A percentile compares a stretch with the other conserved stretches of the same genome.
These are phyloP conservation scores for Triticum dicoccoides DNA, from an alignment of 176 grass and related monocot species.

Conservation along the genomic window DNA sequence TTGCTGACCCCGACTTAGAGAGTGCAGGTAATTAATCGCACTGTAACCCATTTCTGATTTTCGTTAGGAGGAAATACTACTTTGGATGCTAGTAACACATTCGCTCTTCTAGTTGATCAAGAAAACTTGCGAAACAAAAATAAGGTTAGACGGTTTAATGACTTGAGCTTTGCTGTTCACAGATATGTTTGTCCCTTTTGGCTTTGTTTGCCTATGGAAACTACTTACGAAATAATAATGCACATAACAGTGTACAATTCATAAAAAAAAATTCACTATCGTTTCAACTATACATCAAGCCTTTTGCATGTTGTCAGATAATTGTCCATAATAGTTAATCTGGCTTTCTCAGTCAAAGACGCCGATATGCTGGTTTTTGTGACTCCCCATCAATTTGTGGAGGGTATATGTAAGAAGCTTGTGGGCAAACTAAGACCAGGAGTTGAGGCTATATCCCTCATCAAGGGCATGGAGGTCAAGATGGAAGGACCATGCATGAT, in stretches of 20 bases:
- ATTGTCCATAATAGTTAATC: neutral
- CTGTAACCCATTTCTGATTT: neutral
- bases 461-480: constrained; percentile 98
- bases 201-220: neutral
- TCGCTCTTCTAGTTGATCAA: neutral
- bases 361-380: constrained; percentile 93
- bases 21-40: constrained; percentile 61
- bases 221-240: neutral
- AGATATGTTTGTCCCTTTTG: neutral
- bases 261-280: neutral
- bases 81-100: constrained; percentile 9
- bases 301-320: neutral
- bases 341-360: constrained; percentile 64
- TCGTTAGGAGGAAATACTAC: neutral
- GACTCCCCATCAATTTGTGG: constrained; percentile 87
- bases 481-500: constrained; percentile 97
- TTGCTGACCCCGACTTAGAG: constrained; percentile 91
- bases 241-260: neutral
- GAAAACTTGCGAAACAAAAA: neutral
- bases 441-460: constrained; percentile 78
- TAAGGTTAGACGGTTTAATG: too few species aligned
- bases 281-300: neutral
- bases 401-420: constrained; percentile 91
- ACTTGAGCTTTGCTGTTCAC: neutral
- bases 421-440: constrained; percentile 71